Conservation (phyloP, 495 filamentous ascomycete species). For the Hypoxylon subgilvum region DNA sequence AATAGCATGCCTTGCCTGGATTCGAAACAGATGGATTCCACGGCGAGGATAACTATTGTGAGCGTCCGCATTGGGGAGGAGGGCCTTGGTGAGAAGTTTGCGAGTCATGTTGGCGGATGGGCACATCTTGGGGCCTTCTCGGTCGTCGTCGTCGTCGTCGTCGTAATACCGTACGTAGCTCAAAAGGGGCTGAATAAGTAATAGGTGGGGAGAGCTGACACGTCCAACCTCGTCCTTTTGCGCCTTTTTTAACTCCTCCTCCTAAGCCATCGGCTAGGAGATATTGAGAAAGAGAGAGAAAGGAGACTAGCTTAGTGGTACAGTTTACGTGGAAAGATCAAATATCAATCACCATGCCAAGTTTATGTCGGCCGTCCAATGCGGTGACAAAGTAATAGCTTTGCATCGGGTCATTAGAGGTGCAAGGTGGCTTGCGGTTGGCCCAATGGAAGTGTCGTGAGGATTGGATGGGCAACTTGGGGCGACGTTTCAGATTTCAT, state of each 20-base stretch:
- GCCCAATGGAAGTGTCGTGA: conserved; percentile 22
- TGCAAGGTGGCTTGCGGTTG: conserved; percentile 33
- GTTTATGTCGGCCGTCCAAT: conserved; percentile 21
- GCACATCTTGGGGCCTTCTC: too few species aligned
- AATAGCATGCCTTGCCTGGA: conserved; percentile 4
- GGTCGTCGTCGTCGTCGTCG: not conserved
- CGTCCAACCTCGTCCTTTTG: conserved; percentile 11
- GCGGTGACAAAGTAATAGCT: conserved; percentile 4
- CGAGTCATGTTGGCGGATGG: conserved; percentile 1
- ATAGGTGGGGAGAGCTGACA: conserved; percentile 6
- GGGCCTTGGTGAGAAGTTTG: conserved; percentile 6
- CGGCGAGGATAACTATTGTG: conserved; percentile 5
- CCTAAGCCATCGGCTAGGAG: conserved; percentile 1
- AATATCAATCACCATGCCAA: conserved; percentile 26
- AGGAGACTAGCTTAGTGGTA: conserved; percentile 6
- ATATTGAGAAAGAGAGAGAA: not conserved
- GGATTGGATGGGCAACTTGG: conserved; percentile 31
- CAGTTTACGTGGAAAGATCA: conserved; percentile 30
- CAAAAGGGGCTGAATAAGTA: conserved; percentile 4
- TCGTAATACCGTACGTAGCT: conserved; percentile 8
- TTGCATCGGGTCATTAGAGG: conserved; percentile 15
- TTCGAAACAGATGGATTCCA: conserved; percentile 23
- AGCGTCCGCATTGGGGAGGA: not conserved
- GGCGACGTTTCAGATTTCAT: conserved; percentile 38
- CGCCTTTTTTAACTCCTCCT: too few species aligned